phyloP scores from a whole-genome alignment of 2,329 filamentous ascomycete genomes.

The Arthroderma sp. region DNA sequence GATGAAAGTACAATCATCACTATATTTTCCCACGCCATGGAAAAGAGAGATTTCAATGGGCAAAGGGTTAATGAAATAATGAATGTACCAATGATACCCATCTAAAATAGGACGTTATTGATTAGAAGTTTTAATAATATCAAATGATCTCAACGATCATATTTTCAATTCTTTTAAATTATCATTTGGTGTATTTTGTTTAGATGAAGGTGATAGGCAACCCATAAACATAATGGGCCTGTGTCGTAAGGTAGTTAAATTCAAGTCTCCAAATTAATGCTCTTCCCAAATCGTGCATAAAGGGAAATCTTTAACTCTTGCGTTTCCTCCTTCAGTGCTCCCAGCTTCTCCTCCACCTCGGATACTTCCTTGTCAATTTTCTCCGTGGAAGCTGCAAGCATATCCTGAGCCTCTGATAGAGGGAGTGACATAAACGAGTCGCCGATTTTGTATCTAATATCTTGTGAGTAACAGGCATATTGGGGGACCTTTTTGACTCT shows the following conservation, averaged over 20 bases:
- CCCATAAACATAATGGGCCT: neutral
- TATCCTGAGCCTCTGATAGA: constrained; percentile 71
- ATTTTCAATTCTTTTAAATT: neutral
- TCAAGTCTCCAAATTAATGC: constrained; percentile 73
- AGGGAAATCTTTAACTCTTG: constrained; percentile 76
- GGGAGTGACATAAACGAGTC: constrained; percentile 87
- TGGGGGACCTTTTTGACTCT: constrained; percentile 11
- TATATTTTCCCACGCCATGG: neutral
- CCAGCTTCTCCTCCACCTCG: constrained; percentile 64
- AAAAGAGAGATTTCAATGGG: neutral
- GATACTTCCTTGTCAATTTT: constrained; percentile 66
- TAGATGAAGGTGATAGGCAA: neutral
- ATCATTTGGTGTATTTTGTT: neutral
- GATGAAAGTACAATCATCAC: neutral
- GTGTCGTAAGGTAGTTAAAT: neutral
- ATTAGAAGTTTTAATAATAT: constrained; percentile 2
- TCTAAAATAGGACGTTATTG: neutral
- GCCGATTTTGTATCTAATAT: constrained; percentile 81
- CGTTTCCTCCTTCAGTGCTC: constrained; percentile 72
- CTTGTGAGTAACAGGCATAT: neutral
- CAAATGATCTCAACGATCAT: neutral
- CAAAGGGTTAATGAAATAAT: constrained; percentile 1
- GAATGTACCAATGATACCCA: constrained; percentile 4
- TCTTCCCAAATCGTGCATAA: constrained; percentile 88
- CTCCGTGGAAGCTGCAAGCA: constrained; percentile 60